These are phyloP conservation scores for Boletus sp. DNA, from an alignment of 768 basidiomycete genomes.

Conservation along the genomic window DNA sequence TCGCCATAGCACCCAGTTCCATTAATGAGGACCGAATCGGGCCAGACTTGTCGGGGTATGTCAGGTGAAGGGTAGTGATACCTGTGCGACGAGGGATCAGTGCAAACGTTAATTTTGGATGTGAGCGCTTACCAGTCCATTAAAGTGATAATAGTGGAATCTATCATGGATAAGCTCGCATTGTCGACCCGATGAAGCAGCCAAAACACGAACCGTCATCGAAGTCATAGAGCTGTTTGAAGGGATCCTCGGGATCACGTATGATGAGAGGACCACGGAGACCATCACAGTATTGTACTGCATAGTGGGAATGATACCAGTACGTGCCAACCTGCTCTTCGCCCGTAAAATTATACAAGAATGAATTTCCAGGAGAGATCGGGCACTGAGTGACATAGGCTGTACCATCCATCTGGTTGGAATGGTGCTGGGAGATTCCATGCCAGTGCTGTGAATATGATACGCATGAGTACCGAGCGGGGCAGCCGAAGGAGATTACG, in stretches of 20 bases:
- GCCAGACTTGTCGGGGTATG: constrained; percentile 9
- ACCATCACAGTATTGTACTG: constrained; percentile 31
- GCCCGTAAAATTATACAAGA: not conserved
- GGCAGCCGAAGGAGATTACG: not conserved
- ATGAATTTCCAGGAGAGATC: constrained; percentile 17
- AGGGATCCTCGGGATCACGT: constrained; percentile 20
- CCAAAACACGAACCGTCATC: constrained; percentile 18
- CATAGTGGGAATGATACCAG: not conserved
- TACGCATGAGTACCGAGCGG: not conserved
- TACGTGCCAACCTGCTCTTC: constrained; percentile 17
- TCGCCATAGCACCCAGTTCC: constrained; percentile 35
- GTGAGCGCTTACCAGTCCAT: not conserved
- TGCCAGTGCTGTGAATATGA: constrained; percentile 26
- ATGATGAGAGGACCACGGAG: constrained; percentile 26
- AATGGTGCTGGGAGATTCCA: constrained; percentile 24
- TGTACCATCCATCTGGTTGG: constrained; percentile 28
- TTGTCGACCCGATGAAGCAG: not conserved
- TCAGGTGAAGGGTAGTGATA: constrained; percentile 15
- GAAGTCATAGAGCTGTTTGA: constrained; percentile 14
- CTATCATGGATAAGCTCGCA: not conserved
- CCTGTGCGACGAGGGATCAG: constrained; percentile 3
- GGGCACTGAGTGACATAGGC: constrained; percentile 42
- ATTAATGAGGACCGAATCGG: constrained; percentile 40
- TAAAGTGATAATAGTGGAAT: not conserved
- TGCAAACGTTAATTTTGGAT: not conserved